phyloP scores from a whole-genome alignment of 2,329 filamentous ascomycete species.

The Plectosphaerella cucumerina region DNA sequence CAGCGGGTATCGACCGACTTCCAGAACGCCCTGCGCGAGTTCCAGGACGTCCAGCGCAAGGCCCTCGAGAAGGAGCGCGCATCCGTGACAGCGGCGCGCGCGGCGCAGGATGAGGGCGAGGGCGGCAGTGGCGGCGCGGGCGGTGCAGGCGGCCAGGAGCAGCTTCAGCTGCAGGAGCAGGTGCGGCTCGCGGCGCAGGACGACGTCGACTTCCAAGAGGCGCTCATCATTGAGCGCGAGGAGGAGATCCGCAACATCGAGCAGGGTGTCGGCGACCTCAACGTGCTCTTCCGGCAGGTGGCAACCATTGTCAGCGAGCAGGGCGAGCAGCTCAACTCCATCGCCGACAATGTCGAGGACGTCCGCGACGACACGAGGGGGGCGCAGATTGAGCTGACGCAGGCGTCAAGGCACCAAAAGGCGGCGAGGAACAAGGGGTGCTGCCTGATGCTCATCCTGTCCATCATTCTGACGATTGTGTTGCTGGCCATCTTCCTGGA shows the following conservation, averaged over 20 bases:
- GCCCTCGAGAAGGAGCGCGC: constrained; percentile 91
- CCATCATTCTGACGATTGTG: constrained; percentile 84
- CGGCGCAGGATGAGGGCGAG: constrained; percentile 55
- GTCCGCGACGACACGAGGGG: constrained; percentile 77
- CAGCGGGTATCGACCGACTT: constrained; percentile 94
- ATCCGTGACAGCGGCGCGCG: constrained; percentile 76
- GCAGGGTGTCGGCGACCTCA: constrained; percentile 90
- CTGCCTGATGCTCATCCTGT: constrained; percentile 82
- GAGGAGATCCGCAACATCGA: constrained; percentile 97
- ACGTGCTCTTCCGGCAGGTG: constrained; percentile 96
- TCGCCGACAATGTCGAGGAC: constrained; percentile 82
- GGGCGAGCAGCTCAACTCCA: constrained; percentile 81
- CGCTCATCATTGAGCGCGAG: constrained; percentile 92
- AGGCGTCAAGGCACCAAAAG: constrained; percentile 89
- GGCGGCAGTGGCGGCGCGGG: constrained; percentile 18
- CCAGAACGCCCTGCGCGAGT: constrained; percentile 81
- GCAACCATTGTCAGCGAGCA: constrained; percentile 95
- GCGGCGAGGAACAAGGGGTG: constrained; percentile 92
- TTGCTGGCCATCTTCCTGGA: constrained; percentile 81
- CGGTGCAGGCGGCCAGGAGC: constrained; percentile 30
- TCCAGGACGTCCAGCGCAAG: constrained; percentile 84
- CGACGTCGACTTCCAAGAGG: constrained; percentile 97
- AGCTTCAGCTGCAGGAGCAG: constrained; percentile 69
- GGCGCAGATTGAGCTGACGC: constrained; percentile 79
- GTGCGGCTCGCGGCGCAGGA: constrained; percentile 81